Percentiles rank a stretch among this genome's conserved stretches.
Conservation (phyloP, 768 basidiomycete species). For the Pulveroboletus sp. region DNA sequence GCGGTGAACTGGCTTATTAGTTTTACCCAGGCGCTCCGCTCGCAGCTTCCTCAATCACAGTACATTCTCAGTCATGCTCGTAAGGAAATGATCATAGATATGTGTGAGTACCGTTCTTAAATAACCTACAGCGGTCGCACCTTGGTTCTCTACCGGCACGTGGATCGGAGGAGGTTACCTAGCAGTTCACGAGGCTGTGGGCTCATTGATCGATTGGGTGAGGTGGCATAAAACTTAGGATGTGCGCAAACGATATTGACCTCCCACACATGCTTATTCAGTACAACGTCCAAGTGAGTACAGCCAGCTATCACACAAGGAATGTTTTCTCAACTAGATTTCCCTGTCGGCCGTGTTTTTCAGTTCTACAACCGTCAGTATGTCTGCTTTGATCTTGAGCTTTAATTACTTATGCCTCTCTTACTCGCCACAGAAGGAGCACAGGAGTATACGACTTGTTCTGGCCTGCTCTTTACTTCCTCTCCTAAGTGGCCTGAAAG, state of each 20-base stretch:
- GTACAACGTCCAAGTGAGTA: constrained; percentile 40
- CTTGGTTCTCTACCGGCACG: constrained; percentile 35
- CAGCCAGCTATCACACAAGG: neutral
- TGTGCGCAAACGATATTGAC: neutral
- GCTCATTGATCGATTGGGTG: constrained; percentile 44
- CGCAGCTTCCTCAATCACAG: constrained; percentile 28
- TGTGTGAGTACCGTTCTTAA: neutral
- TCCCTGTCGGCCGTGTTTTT: neutral
- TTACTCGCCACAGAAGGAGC: constrained; percentile 28
- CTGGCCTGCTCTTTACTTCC: constrained; percentile 35
- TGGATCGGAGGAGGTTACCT: constrained; percentile 42
- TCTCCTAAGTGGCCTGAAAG: constrained; percentile 34
- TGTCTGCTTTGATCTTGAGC: neutral
- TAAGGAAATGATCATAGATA: constrained; percentile 11
- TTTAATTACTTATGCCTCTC: neutral
- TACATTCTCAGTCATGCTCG: constrained; percentile 35
- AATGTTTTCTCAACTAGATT: neutral
- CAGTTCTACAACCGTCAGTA: constrained; percentile 22
- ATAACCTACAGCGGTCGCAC: constrained; percentile 35
- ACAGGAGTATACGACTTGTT: constrained; percentile 34
- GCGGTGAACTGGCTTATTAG: constrained; percentile 43
- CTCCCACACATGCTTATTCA: constrained; percentile 6
- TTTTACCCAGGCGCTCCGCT: constrained; percentile 28
- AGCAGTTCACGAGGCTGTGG: constrained; percentile 35
- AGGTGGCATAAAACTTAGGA: neutral